Evolutionary conservation across 345 rosid species (phyloP).

Genomic region (Gossypium rotundifolium): DNA sequence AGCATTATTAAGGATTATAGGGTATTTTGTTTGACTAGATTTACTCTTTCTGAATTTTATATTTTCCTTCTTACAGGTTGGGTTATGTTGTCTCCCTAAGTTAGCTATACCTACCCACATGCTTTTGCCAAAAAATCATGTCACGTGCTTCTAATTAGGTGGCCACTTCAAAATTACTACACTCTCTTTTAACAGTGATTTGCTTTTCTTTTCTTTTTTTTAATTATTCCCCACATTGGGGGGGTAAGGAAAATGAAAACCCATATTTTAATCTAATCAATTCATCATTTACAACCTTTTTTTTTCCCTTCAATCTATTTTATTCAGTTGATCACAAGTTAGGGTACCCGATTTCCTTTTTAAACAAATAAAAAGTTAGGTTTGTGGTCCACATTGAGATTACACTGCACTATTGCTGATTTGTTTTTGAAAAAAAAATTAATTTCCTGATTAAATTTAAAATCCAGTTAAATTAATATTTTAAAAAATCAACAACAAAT

Average conservation of each 20-base stretch:
- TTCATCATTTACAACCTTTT: no score
- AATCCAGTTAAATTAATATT: no score
- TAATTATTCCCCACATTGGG: not conserved
- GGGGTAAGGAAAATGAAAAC: not conserved
- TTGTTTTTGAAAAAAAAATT: no score
- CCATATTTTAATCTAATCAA: not conserved
- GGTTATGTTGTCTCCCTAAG: not conserved
- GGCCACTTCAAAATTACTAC: not conserved
- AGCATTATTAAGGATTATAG: no score
- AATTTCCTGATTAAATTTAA: no score
- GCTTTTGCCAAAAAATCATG: not conserved
- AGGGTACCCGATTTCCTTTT: not conserved
- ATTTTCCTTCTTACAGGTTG: not conserved
- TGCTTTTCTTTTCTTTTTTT: no score
- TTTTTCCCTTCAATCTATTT: not conserved
- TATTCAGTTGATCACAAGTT: not conserved
- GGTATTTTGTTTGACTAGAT: not conserved
- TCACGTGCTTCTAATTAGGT: not conserved
- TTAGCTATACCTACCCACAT: not conserved
- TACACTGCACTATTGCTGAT: no score
- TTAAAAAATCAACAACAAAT: not conserved
- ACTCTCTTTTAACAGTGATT: not conserved
- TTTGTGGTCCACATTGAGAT: not conserved
- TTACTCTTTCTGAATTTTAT: not conserved
- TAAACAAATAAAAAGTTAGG: not conserved